Conservation (phyloP, 2,329 filamentous ascomycete species). For the Apiospora koreana region DNA sequence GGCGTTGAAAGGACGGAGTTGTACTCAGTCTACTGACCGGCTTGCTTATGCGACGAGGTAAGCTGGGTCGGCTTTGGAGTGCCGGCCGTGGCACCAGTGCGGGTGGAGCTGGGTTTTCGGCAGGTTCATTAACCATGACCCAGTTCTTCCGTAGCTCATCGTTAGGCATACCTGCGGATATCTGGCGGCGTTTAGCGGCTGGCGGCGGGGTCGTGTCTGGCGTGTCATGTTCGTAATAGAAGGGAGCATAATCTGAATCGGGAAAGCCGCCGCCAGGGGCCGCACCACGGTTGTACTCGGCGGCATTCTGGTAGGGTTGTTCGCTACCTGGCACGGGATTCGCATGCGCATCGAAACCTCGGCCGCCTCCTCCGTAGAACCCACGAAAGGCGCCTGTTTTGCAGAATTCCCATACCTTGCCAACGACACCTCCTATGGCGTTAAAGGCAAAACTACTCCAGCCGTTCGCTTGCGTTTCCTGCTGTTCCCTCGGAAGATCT, state of each 20-base stretch:
- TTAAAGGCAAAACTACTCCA: slow-evolving; percentile 63
- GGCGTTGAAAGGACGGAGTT: slow-evolving; percentile 26
- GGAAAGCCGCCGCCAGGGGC: slow-evolving; percentile 33
- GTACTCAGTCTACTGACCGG: slow-evolving; percentile 39
- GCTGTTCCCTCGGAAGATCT: slow-evolving; percentile 16
- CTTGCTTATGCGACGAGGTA: slow-evolving; percentile 47
- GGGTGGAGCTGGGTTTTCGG: slow-evolving; percentile 26
- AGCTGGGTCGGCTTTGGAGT: slow-evolving; percentile 17
- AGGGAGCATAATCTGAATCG: slow-evolving; percentile 34
- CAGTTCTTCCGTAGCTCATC: slow-evolving; percentile 67
- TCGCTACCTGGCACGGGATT: slow-evolving; percentile 12
- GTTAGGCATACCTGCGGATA: slow-evolving; percentile 43
- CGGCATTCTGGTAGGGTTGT: slow-evolving; percentile 13
- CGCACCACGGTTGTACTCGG: slow-evolving; percentile 19
- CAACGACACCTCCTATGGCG: slow-evolving; percentile 67
- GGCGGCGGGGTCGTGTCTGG: slow-evolving; percentile 47
- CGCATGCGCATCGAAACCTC: slow-evolving; percentile 61
- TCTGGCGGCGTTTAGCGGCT: slow-evolving; percentile 55
- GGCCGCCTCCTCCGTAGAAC: slow-evolving; percentile 83
- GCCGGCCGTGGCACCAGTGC: neutral
- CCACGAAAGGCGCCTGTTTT: slow-evolving; percentile 73
- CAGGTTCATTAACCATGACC: slow-evolving; percentile 63
- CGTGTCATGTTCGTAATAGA: slow-evolving; percentile 31
- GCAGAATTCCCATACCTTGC: slow-evolving; percentile 86
- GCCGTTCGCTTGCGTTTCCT: slow-evolving; percentile 33